Evolutionary conservation across 306 rosid genomes (phyloP), one percentile per base, ranked within the genome.

Genomic region (Corylus avellana): DNA sequence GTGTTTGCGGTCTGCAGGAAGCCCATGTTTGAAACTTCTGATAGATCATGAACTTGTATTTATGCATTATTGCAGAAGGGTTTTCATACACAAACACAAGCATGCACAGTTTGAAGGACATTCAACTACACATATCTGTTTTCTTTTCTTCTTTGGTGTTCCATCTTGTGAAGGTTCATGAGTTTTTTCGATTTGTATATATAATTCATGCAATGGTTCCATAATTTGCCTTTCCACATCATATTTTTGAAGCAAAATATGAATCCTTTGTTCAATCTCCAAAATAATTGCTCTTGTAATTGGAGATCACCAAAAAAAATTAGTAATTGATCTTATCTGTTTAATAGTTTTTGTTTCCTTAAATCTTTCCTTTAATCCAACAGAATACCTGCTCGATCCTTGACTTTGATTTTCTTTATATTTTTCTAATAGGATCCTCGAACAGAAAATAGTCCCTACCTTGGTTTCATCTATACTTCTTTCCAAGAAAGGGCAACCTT

Each of bases 401-500:
- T 81, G 54, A 70, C 61, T 17, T 47, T 2, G n/a, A 35, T 77
- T 25, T 56, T n/a, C 48, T 42, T 70, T 35, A 4, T 42, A 63
- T 75, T 17, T 47, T 75, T 50, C 4, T 27, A 29, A 18, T 79
- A 93, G 98, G 98, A 93, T 83, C 97, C 98, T 7, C 83, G 94
- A 76, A 91, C 95, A 44, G 98, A 93, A 87, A 90, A 93, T 86
- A 93, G 86, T 70, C 98, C 98, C 22, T 93, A 93, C 85, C 92
- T 91, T 27, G 97, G 95, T 50, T 93, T 93, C 89, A 91, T 93
- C 55, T 93, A 91, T 85, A 93, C 98, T 74, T 89, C 98, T 58
- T 93, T 93, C 77, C 98, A 93, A 85, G 98, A 93, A 79, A 90
- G 98, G 84, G 98, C 98, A 3, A 93, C 98, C 79, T 91, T 91